Base-by-base conservation (phyloP, 2,329 filamentous ascomycete species). In the Aplosporella prunicola region DNA sequence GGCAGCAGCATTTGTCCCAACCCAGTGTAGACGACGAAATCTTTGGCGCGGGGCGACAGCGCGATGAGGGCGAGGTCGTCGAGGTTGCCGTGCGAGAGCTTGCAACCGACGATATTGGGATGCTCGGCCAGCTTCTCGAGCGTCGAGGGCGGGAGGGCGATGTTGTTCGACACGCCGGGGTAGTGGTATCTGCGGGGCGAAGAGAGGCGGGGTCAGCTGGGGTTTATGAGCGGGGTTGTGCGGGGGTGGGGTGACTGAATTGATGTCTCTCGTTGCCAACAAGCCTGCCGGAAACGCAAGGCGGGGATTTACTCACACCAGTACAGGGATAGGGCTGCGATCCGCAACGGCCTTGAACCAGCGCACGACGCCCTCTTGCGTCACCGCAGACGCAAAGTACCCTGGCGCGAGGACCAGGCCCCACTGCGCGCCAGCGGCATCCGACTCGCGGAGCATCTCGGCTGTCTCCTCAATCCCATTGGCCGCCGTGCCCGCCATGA, bases 51-150 rank as follows among this genome's bases (percentile, higher is more conserved):
- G 0, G 74, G 74, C 44, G 63, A 69, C 7, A 64, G 61, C 3
- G 68, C 70, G 37, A 78, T 67, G 49, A 76, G 68, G 1, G 66
- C 62, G 48, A 76, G 72, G 44, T 69, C 63, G 16, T 72, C 74
- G 35, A 78, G 63, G 49, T 77, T 72, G 38, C 72, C 74, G 53
- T 79, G 74, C 0, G 74, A 78, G 36, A 79, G 66, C 60, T 79
- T 79, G 57, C 71, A 76, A 30, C 75, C 75, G 5, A 78, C 74
- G 40, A 79, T 77, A 48, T 78, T 78, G 18, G 69, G 64, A 51
- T 78, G 74, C 32, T 63, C 56, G 5, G 75, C 62, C 11, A 79
- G 68, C 47, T 57, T 54, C 46, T 60, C 70, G 45, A 71, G 74
- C 0, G 72, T 74, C 3, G 66, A 59, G 2, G 72, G 68, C 2